Evolutionary conservation across 768 basidiomycete species (phyloP), one percentile per base, ranked within the genome.

Genomic region (Terana coerulea): DNA sequence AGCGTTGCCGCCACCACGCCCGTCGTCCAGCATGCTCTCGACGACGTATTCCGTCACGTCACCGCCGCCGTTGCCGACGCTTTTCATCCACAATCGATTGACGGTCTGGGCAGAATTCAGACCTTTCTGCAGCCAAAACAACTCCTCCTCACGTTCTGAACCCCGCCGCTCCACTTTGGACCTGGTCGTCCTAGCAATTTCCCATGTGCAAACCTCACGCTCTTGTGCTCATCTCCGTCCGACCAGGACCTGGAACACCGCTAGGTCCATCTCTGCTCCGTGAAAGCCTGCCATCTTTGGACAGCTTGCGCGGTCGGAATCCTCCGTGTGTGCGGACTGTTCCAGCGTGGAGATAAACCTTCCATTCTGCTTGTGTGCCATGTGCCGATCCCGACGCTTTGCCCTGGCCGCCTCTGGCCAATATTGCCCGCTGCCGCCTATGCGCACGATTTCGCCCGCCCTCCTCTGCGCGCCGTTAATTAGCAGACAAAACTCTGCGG

Each of bases 111-210:
- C 31, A 9, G 9, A 9, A 33, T 33, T 33, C 31, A 8, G 9
- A 33, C 31, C 31, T 40, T 24, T 8, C 39, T 24, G 21, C 21
- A 40, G 39, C 39, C 3, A 40, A 22, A 40, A 21, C 19, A 22
- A 6, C 25, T 21, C 14, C 5, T 12, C 24, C n/a, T 43, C 41
- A 26, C 26, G 22, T 21, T n/a, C 30, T 15, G 14, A 5, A 26
- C 43, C 19, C 43, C 43, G 43, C 28, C 24, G 29, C 43, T 30
- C 43, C 45, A 46, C 45, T 22, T 14, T 31, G 45, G 45, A 46
- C 45, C 44, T 46, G 45, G 45, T 46, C 31, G 30, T 33, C 45
- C 30, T 46, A 31, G 31, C 29, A 22, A 46, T 46, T 34, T 46
- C 45, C 22, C 45, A 46, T 19, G 30, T 21, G 30, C 30, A n/a